Base-by-base conservation (phyloP, 352 stramenopile species). In the Lagenidium giganteum region DNA sequence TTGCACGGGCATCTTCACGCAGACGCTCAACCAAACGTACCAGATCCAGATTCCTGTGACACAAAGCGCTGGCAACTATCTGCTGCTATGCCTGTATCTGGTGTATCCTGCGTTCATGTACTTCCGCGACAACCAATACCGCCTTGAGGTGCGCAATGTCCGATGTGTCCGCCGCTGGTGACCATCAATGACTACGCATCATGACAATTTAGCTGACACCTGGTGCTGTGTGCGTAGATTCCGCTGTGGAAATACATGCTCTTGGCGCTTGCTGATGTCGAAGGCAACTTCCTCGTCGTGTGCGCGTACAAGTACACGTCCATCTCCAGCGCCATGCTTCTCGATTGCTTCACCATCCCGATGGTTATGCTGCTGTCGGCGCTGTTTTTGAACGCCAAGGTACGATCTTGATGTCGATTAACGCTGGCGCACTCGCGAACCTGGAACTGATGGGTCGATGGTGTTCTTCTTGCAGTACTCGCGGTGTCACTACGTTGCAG, bases 331-430 rank as follows among this genome's bases (percentile, higher is more conserved):
- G 82, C 95, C 13, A 97, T 97, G 70, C 74, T 99, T 51, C 70
- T 99, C 25, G 92, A 98, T 51, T 97, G 91, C 45, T 96, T 99
- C 44, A 95, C 92, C 3, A 96, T 98, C 28, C 92, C 96, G 3
- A 87, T 93, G 16, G 85, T 94, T 9, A 97, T 99, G 89, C 38
- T 98, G 22, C 80, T 98, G 20, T 97, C 87, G 12, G 70, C 64
- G 8, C 47, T 92, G 4, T 87, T 98, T 46, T 70, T 98, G 38
- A 37, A 73, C 40, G 70, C 77, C 43, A 83, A 83, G 63, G 67
- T 79, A 33, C 14, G 13, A 3, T 20, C 5, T n/a, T 22, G 12
- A 39, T 27, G 8, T 5, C 12, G n/a, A n/a, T n/a, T n/a, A n/a
- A n/a, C n/a, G n/a, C n/a, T n/a, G n/a, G n/a, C n/a, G n/a, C n/a